A percentile compares a stretch with the other conserved stretches of the same genome.
Evolutionary conservation across 2,329 filamentous ascomycete species (phyloP).

Genomic region (Xylariaceae sp.): DNA sequence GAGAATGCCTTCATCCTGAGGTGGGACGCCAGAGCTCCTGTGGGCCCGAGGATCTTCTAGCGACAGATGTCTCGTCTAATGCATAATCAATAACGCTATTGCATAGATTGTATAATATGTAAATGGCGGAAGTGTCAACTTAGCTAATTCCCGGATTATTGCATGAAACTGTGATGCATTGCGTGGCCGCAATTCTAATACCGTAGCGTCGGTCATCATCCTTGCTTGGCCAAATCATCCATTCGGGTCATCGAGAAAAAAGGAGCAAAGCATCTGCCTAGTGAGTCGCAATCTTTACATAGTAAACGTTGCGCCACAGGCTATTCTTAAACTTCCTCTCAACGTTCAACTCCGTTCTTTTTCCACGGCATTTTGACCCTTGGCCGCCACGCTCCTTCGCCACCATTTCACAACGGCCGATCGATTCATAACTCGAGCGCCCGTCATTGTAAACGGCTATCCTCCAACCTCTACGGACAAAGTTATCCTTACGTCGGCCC

Average conservation of each 20-base stretch:
- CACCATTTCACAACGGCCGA: slow-evolving; percentile 1
- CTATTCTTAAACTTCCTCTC: slow-evolving; percentile 13
- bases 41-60: background rate
- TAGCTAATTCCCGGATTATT: background rate
- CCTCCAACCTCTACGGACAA: background rate
- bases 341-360: slow-evolving; percentile 5
- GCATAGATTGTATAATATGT: no score
- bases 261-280: slow-evolving; percentile 14
- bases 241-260: slow-evolving; percentile 5
- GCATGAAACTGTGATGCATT: background rate
- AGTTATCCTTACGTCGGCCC: background rate
- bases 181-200: slow-evolving; percentile 2
- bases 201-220: slow-evolving; percentile 3
- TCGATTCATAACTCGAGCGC: slow-evolving; percentile 2
- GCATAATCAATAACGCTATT: no score
- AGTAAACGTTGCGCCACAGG: slow-evolving; percentile 9
- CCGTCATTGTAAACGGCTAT: background rate
- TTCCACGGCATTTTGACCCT: slow-evolving; percentile 7
- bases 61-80: no score
- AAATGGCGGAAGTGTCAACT: background rate
- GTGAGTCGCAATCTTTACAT: slow-evolving; percentile 15
- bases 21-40: no score
- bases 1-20: slow-evolving; percentile 11
- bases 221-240: slow-evolving; percentile 21
- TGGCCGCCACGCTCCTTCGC: slow-evolving; percentile 20